Evolutionary conservation across 345 rosid species (phyloP).

Genomic region (Sapria himalayana): DNA sequence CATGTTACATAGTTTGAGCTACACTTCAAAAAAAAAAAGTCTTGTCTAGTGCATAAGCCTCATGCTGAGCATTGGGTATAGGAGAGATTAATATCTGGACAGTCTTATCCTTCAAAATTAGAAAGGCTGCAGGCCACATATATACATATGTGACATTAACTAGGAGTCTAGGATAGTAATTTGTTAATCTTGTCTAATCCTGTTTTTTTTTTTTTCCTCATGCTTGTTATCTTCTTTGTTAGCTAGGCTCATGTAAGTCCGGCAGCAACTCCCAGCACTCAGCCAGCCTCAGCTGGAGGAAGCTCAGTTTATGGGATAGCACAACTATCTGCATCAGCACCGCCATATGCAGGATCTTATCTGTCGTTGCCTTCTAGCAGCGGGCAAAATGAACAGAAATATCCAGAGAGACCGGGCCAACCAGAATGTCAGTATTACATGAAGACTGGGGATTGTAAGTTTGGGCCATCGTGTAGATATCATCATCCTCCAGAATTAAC

Average conservation of each 20-base stretch:
- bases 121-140: no score
- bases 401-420: slow-evolving; percentile 79
- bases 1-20: no score
- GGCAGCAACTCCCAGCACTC: slow-evolving; percentile 32
- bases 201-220: background rate
- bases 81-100: no score
- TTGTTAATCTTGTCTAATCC: background rate
- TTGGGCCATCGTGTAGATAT: slow-evolving; percentile 64
- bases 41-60: no score
- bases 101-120: no score
- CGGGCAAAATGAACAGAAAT: slow-evolving; percentile 32
- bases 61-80: no score
- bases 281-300: slow-evolving; percentile 29
- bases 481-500: slow-evolving; percentile 62
- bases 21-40: no score
- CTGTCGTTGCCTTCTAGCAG: slow-evolving; percentile 30
- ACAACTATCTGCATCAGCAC: slow-evolving; percentile 42
- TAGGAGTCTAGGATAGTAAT: no score
- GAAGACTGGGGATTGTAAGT: slow-evolving; percentile 83
- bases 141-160: no score
- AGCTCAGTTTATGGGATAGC: slow-evolving; percentile 37
- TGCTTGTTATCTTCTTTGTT: slow-evolving; percentile 4
- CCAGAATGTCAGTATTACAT: slow-evolving; percentile 72
- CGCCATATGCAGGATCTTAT: slow-evolving; percentile 41
- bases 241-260: slow-evolving; percentile 50